These are phyloP conservation scores for Eleusine coracana DNA, from an alignment of 176 grass and related monocot species.

Conservation along the genomic window DNA sequence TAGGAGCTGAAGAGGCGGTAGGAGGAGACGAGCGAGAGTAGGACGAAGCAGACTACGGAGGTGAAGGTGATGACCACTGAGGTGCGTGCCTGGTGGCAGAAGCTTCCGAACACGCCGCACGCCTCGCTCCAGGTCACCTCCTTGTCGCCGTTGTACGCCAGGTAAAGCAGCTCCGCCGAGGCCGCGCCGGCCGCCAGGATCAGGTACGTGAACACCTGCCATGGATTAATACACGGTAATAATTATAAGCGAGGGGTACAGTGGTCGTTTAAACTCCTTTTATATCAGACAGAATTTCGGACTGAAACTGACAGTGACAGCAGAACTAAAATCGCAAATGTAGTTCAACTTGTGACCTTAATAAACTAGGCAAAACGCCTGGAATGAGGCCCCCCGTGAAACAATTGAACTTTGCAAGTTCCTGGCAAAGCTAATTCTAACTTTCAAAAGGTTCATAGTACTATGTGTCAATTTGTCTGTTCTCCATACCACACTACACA, in stretches of 20 bases:
- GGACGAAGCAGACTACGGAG: conserved; percentile 68
- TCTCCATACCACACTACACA: too few species aligned
- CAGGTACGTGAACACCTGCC: conserved; percentile 82
- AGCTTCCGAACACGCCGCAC: conserved; percentile 70
- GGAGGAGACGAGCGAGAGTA: conserved; percentile 89
- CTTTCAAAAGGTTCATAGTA: too few species aligned
- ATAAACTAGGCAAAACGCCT: too few species aligned
- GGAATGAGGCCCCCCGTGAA: too few species aligned
- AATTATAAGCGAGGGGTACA: too few species aligned
- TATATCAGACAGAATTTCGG: too few species aligned
- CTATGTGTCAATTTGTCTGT: too few species aligned
- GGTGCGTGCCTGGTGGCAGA: conserved; percentile 69
- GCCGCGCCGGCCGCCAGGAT: conserved; percentile 75
- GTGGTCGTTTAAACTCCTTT: too few species aligned
- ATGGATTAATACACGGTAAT: not conserved
- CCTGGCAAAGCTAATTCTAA: too few species aligned
- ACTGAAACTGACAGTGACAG: not conserved
- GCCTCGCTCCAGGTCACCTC: conserved; percentile 90
- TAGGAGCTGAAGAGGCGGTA: conserved; percentile 94
- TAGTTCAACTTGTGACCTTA: too few species aligned
- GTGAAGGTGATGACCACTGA: conserved; percentile 86
- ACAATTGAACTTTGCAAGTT: too few species aligned
- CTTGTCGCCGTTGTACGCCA: conserved; percentile 90
- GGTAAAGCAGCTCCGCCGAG: conserved; percentile 78
- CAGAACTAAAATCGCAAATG: not conserved